Base-by-base conservation (phyloP, 2,329 filamentous ascomycete species). In the Colletotrichum shisoi region DNA sequence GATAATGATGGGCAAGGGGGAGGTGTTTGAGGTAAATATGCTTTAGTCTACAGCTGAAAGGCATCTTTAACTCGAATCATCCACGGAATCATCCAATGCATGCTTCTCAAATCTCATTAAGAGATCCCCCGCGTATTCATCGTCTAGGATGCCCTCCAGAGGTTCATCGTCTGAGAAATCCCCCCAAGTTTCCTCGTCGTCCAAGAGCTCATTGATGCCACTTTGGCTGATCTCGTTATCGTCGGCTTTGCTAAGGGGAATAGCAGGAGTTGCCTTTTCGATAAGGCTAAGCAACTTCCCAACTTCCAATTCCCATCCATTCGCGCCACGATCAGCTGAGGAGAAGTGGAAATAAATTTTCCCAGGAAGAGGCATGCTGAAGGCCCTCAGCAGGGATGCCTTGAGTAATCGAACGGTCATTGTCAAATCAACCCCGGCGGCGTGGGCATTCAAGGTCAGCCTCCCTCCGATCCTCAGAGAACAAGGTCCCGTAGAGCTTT, bases 311-410 rank as follows among this genome's bases (percentile, higher is more conserved):
- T 45, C 7, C 17, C n/a, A 19, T 11, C 17, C 42, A n/a, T 19
- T 19, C 7, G 42, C n/a, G 6, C 17, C 42, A 9, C 6, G 1
- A 45, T 52, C 31, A 11, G 49, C 17, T 21, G 24, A 52, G 49
- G 17, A 52, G 49, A 37, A 37, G 49, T 8, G 6, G 13, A 8
- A 34, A 52, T 52, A 15, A 21, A 52, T 49, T 12, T 52, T 52
- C 27, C 31, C 49, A 52, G 49, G 49, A 52, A 52, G 49, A 52
- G 49, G 27, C 49, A 52, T 52, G 27, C 15, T 5, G 27, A 52
- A 12, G 21, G 49, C 49, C 49, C 24, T 52, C 24, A 34, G 49
- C 21, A 52, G 49, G 46, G 27, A 31, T 9, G 21, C 46, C 15
- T 49, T 31, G 4, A 13, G 21, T 8, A 49, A 49, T 49, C 46